Evolutionary conservation across 192 early-diverging fungal genomes (phyloP), one percentile per base, ranked within the genome.

Genomic region (Coemansia aciculifera): DNA sequence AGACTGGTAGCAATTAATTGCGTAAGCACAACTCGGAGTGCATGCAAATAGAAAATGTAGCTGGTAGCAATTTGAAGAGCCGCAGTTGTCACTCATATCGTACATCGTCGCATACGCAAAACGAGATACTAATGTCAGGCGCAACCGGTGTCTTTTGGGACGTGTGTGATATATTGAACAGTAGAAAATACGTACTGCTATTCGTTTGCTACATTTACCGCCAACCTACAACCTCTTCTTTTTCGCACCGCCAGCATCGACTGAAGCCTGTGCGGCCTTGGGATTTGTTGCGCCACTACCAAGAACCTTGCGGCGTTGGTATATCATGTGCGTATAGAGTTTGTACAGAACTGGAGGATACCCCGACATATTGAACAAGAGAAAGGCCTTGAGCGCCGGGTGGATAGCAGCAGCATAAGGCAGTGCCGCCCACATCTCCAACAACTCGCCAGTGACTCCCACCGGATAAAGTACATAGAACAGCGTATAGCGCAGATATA

Each of bases 391-490:
- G 77, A 92, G 86, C 17, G 62, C 57, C 8, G 78, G 68, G 54
- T 76, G 73, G 62, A 88, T 78, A 36, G 71, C 79, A 46, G 83
- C 74, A 36, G 86, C 85, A 63, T 85, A 89, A 17, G 86, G 93
- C 69, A 90, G 77, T 36, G 88, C 85, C 42, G 87, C 87, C 74
- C 87, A 93, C 60, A 93, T 79, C 71, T 95, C 85, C 59, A 92
- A 75, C 48, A 89, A 81, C 84, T 99, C 97, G 42, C 89, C 90
- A 51, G 86, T 83, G 32, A 95, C 95, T 59, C 97, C 97, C 12
- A 90, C 61, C 29, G 97, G 97, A 76, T 99, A 99, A 34, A 99
- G 85, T 24, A 95, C 80, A 68, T 88, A 94, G 85, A 99, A 99
- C 75, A 96, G 92, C 62, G 90, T 96, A 83, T 99, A 99, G 68